Percentiles rank a stretch among this genome's conserved stretches.
Conservation (phyloP, 1,284 basidiomycete genomes). For the Melampsora medusae region DNA sequence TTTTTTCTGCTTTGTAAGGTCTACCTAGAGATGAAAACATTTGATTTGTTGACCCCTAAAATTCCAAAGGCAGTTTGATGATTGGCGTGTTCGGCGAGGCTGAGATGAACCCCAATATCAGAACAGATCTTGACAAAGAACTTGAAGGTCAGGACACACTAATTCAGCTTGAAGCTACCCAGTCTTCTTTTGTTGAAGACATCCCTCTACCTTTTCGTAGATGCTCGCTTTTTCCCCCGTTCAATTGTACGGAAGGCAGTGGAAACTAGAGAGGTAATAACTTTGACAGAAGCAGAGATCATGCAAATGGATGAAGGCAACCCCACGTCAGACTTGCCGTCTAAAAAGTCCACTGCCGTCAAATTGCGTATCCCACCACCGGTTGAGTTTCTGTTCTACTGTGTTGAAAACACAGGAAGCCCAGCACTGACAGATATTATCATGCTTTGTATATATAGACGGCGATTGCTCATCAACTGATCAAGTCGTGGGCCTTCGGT, state of each 20-base stretch:
- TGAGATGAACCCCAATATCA: conserved; percentile 67
- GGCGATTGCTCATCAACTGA: conserved; percentile 37
- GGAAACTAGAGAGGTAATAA: conserved; percentile 13
- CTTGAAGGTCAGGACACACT: conserved; percentile 66
- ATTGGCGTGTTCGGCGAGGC: conserved; percentile 62
- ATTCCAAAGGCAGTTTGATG: conserved; percentile 25
- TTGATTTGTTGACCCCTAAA: too few species aligned
- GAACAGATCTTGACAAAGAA: conserved; percentile 89
- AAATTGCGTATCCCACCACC: conserved; percentile 26
- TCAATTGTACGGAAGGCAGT: conserved; percentile 13
- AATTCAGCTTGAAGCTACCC: neutral
- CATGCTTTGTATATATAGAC: conserved; percentile 3
- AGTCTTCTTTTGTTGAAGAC: neutral
- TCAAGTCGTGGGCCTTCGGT: conserved; percentile 16
- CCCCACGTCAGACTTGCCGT: too few species aligned
- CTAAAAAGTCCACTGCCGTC: neutral
- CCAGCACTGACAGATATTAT: too few species aligned
- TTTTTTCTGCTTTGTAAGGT: neutral
- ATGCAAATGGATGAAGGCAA: conserved; percentile 16
- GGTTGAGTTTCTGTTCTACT: conserved; percentile 6
- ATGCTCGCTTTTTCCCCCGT: conserved; percentile 34
- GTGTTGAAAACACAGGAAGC: too few species aligned
- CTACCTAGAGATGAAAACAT: too few species aligned
- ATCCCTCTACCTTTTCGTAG: neutral
- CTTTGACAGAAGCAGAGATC: conserved; percentile 25